These are phyloP conservation scores for Camellia sinensis DNA, from an alignment of 148 eudicot genomes.

Conservation along the genomic window DNA sequence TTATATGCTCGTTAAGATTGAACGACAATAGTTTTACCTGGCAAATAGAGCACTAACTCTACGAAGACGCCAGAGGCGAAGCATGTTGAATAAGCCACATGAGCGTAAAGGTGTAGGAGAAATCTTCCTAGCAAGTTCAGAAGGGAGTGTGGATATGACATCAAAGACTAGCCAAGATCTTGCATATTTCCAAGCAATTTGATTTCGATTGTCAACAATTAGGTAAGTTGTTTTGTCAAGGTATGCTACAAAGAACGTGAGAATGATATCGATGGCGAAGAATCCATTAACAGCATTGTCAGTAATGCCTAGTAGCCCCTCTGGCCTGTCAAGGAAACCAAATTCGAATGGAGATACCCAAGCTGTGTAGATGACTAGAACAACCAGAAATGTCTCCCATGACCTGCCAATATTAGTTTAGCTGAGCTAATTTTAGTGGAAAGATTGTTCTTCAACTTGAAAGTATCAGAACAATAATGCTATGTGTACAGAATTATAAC, in stretches of 20 bases:
- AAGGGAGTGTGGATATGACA: slow-evolving; percentile 62
- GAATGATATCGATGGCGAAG: slow-evolving; percentile 56
- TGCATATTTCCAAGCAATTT: slow-evolving; percentile 57
- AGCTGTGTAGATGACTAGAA: slow-evolving; percentile 63
- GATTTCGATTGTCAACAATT: slow-evolving; percentile 48
- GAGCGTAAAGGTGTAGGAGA: slow-evolving; percentile 30
- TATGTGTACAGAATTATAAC: too few relatives aligned
- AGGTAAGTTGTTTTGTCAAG: slow-evolving; percentile 50
- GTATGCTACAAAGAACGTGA: slow-evolving; percentile 69
- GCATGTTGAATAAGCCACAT: slow-evolving; percentile 80
- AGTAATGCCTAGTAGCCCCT: slow-evolving; percentile 33
- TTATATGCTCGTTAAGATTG: too few relatives aligned
- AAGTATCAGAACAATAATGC: too few relatives aligned
- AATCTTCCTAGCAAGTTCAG: slow-evolving; percentile 44
- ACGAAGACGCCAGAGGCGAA: slow-evolving; percentile 86
- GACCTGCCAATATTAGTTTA: slow-evolving; percentile 34
- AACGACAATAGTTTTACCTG: slow-evolving; percentile 30
- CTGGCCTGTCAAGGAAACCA: slow-evolving; percentile 47
- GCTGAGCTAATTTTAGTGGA: too few relatives aligned
- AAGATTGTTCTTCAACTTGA: too few relatives aligned
- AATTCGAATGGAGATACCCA: slow-evolving; percentile 77
- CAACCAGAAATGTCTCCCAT: slow-evolving; percentile 59
- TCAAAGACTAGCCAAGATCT: slow-evolving; percentile 54
- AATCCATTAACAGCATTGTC: slow-evolving; percentile 66
- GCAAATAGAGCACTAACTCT: slow-evolving; percentile 74